Evolutionary conservation across 257 asterid species (phyloP), one percentile per base, ranked within the genome.

Genomic region (Petunia secreta): DNA sequence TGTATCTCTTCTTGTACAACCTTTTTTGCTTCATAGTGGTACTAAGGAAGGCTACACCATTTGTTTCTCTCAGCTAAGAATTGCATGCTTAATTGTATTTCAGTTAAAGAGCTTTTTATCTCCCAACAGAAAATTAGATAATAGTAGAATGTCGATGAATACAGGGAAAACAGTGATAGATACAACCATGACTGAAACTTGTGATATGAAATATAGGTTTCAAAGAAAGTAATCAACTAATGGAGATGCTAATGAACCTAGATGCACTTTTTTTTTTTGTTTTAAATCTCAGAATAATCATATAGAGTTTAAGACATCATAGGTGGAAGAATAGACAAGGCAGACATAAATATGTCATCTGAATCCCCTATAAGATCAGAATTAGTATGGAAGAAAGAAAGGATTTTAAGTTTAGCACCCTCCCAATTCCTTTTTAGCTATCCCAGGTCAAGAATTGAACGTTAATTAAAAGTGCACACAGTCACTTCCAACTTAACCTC

Each of bases 1-100:
- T 41, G 39, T 66, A 40, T 67, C 75, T 67, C 75, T 43, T 67
- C 75, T 54, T 43, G 55, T 41, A 67, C 15, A 67, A 67, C 38
- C 39, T 41, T 67, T 67, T 67, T 43, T 44, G 52, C 75, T 67
- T 43, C 75, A 43, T 67, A 67, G 75, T 67, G 52, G 54, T 67
- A 67, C 75, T 8, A 67, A 67, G 75, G 39, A 67, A 67, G 75
- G 16, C 55, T n/a, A 44, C 52, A 65, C 55, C 1, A 67, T 67
- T 67, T 67, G 54, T 43, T 43, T 43, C 15, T 1, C 39, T 67
- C 15, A 43, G 15, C 75, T n/a, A 41, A 67, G 43, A 67, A 41
- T 8, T 67, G 15, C 55, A 41, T 38, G 8, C 38, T 41, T 67
- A n/a, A 4, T 67, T 67, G 43, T 43, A 43, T 67, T 54, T 53